phyloP scores from a whole-genome alignment of 2,329 filamentous ascomycete species.

The Sclerotinia spermophila region DNA sequence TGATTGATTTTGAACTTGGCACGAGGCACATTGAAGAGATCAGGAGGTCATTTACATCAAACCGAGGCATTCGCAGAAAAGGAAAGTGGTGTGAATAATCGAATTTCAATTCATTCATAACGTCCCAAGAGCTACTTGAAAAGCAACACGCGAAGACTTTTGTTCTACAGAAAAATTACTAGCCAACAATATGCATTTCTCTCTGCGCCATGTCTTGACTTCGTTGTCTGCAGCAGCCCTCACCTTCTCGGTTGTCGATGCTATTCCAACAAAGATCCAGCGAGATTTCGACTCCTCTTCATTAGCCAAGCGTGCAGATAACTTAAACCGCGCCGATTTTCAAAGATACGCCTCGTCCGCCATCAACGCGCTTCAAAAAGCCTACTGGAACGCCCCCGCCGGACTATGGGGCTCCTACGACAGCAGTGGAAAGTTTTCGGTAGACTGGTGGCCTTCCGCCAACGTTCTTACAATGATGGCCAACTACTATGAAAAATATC shows the following conservation, averaged over 20 bases:
- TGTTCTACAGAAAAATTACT: not conserved
- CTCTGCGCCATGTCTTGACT: not conserved
- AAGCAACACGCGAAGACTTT: not conserved
- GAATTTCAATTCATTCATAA: not conserved
- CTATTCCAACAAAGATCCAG: not conserved
- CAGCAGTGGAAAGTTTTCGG: conserved; percentile 58
- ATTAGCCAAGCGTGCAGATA: not conserved
- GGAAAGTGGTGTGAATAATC: not conserved
- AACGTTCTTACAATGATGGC: conserved; percentile 62
- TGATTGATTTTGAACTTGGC: not conserved
- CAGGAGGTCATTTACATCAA: not conserved
- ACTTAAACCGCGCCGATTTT: not conserved
- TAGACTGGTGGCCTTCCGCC: conserved; percentile 69
- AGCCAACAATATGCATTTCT: conserved; percentile 8
- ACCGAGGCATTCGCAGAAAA: not conserved
- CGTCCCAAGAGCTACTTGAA: not conserved
- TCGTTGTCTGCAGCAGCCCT: not conserved
- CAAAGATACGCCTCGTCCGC: conserved; percentile 13
- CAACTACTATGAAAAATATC: conserved; percentile 43
- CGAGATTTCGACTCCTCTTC: not conserved
- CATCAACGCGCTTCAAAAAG: conserved; percentile 13
- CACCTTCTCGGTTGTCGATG: not conserved
- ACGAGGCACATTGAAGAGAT: not conserved
- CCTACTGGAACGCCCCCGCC: conserved; percentile 49
- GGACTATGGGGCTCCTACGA: conserved; percentile 55